Base-by-base conservation (phyloP, 1,139 yeast genomes). In the Geotrichum fermentans region DNA sequence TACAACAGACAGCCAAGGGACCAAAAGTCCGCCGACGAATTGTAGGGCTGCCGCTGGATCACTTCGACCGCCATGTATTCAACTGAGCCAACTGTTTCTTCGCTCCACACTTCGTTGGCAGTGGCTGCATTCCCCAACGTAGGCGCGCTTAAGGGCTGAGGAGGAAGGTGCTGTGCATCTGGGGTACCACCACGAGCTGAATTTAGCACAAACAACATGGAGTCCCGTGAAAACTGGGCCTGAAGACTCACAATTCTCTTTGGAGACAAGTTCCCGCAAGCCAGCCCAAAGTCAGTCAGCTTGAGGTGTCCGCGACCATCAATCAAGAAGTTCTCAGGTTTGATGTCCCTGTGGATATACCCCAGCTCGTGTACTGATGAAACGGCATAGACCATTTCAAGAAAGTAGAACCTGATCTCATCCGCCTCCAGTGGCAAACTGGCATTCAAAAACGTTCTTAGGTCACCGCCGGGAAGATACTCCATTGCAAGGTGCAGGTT, bases 321-420 rank as follows among this genome's bases (percentile, higher is more conserved):
- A 57, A 94, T 89, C 57, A 94, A 73, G 34, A 94, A 68, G 60
- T 94, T 94, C 62, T 94, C 98, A 0, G 98, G 95, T 63, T 85
- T 85, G 60, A 85, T 75, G 66, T 85, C 95, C 64, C 95, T 76
- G 63, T 85, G 95, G 18, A 90, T 85, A 61, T 82, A 85, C 1
- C 95, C 95, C 47, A 86, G 71, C 61, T 84, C 87, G 63, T 85
- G 95, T 49, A 85, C 72, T 1, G 90, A 83, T 61, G 83, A 82
- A 20, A 85, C 92, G 1, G 94, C 84, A 40, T 84, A 81, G 65
- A 85, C 83, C 95, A 85, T 85, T 66, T 85, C 94, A 7, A 44
- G 36, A 32, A 50, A 45, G 30, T 43, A 51, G 33, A 51, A 51
- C 28, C 37, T 30, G 26, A 51, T 37, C 21, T 44, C 47, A 34